A percentile compares a stretch with the other conserved stretches of the same genome.
These are phyloP conservation scores for Ganoderma meredithae DNA, from an alignment of 1,284 basidiomycete species.

Conservation along the genomic window DNA sequence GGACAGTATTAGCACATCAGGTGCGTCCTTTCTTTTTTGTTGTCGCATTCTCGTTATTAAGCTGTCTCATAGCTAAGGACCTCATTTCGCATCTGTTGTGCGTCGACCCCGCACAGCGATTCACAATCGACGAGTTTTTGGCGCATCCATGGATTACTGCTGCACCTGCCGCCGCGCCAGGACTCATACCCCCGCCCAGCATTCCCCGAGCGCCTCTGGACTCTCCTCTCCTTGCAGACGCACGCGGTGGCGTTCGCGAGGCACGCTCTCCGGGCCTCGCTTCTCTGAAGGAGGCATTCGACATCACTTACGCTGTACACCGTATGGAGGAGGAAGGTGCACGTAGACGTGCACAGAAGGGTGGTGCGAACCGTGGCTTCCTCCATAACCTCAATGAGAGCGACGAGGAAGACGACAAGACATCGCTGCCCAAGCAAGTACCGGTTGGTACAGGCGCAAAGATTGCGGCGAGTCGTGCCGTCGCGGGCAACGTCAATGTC, in stretches of 20 bases:
- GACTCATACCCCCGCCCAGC: slow-evolving; percentile 59
- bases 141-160: slow-evolving; percentile 95
- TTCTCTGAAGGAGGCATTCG: slow-evolving; percentile 97
- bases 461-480: slow-evolving; percentile 47
- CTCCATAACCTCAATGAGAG: slow-evolving; percentile 92
- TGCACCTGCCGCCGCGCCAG: slow-evolving; percentile 64
- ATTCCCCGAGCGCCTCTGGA: slow-evolving; percentile 70
- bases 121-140: slow-evolving; percentile 98
- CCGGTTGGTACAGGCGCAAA: slow-evolving; percentile 45
- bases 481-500: slow-evolving; percentile 49
- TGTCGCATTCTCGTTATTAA: slow-evolving; percentile 27
- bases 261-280: slow-evolving; percentile 92
- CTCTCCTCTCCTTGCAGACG: slow-evolving; percentile 88
- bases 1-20: slow-evolving; percentile 91
- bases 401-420: slow-evolving; percentile 78
- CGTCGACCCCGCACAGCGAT: slow-evolving; percentile 94
- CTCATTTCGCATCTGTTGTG: slow-evolving; percentile 95
- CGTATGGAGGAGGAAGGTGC: slow-evolving; percentile 99
- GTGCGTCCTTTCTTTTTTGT: slow-evolving; percentile 50
- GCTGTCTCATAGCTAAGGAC: slow-evolving; percentile 80
- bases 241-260: slow-evolving; percentile 82
- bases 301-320: slow-evolving; percentile 98
- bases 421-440: slow-evolving; percentile 41
- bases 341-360: slow-evolving; percentile 81
- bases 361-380: slow-evolving; percentile 83